phyloP scores from a whole-genome alignment of 2,329 filamentous ascomycete species.

The Ceratocystis harringtonii region DNA sequence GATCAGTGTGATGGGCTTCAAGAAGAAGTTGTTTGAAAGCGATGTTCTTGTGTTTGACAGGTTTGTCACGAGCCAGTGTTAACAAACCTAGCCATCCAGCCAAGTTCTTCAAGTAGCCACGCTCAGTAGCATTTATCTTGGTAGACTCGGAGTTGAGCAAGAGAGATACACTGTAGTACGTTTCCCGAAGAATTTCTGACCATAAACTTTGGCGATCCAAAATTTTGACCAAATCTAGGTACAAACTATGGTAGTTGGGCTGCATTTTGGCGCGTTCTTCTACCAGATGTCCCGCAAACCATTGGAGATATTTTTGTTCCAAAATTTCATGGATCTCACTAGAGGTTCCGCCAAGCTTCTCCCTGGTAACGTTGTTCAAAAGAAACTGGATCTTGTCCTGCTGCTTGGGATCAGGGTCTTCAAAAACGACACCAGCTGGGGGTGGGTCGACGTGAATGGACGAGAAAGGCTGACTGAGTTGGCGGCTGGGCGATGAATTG shows the following conservation, averaged over 20 bases:
- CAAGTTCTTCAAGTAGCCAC: conserved; percentile 81
- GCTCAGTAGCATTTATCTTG: conserved; percentile 68
- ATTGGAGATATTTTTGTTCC: conserved; percentile 71
- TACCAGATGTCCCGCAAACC: conserved; percentile 91
- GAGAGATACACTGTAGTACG: conserved; percentile 69
- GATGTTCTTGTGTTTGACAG: conserved; percentile 91
- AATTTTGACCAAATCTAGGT: conserved; percentile 73
- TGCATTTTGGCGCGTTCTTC: conserved; percentile 95
- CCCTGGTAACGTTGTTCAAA: conserved; percentile 87
- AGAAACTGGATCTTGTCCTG: conserved; percentile 93
- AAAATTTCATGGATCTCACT: conserved; percentile 65
- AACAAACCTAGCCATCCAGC: conserved; percentile 86
- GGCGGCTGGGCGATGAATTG: conserved; percentile 37
- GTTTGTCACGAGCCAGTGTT: conserved; percentile 84
- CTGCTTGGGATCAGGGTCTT: conserved; percentile 69
- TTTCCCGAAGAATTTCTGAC: conserved; percentile 83
- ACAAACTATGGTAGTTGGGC: conserved; percentile 88
- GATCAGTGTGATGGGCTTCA: conserved; percentile 84
- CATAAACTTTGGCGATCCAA: conserved; percentile 68
- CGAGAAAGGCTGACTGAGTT: conserved; percentile 51
- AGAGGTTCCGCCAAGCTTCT: conserved; percentile 73
- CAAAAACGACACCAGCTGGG: conserved; percentile 47
- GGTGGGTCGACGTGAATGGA: conserved; percentile 64
- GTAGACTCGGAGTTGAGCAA: conserved; percentile 85
- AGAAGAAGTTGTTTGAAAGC: conserved; percentile 92